These are phyloP conservation scores for Ceratocystis papillata DNA, from an alignment of 2,329 filamentous ascomycete species.

Conservation along the genomic window DNA sequence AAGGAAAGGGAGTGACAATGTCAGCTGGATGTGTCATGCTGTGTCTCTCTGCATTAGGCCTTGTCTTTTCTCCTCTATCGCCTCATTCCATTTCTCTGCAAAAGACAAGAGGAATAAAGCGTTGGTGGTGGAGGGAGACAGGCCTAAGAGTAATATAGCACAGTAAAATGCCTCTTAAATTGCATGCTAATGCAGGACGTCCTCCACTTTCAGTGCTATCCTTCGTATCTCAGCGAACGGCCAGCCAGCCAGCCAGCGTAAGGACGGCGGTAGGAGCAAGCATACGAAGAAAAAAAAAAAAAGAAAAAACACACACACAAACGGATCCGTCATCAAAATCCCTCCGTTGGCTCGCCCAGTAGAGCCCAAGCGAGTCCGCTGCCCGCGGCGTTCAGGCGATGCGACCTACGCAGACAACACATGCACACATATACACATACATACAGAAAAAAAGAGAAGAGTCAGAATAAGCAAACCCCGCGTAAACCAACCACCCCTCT, in stretches of 20 bases:
- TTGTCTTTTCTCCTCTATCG: neutral
- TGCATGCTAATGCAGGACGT: neutral
- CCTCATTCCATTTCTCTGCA: neutral
- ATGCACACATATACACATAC: no score
- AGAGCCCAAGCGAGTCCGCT: no score
- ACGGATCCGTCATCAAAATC: neutral
- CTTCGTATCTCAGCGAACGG: neutral
- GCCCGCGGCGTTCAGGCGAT: no score
- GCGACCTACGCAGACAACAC: no score
- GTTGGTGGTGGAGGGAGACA: neutral
- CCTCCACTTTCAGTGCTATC: neutral
- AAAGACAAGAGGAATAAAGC: neutral
- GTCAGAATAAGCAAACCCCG: no score
- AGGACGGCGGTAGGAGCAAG: neutral
- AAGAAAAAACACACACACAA: neutral
- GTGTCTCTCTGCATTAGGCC: neutral
- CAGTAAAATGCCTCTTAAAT: neutral
- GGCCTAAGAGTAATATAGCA: neutral
- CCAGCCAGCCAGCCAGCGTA: neutral
- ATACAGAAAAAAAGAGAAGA: no score
- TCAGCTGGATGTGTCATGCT: slow-evolving; percentile 7
- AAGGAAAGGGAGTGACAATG: neutral
- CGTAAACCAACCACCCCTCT: no score
- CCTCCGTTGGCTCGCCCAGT: no score
- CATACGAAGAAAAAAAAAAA: neutral